A percentile compares a stretch with the other conserved stretches of the same genome.
These are phyloP conservation scores for Saccharomycopsis hybrid DNA, from an alignment of 1,139 yeast genomes.

Conservation along the genomic window DNA sequence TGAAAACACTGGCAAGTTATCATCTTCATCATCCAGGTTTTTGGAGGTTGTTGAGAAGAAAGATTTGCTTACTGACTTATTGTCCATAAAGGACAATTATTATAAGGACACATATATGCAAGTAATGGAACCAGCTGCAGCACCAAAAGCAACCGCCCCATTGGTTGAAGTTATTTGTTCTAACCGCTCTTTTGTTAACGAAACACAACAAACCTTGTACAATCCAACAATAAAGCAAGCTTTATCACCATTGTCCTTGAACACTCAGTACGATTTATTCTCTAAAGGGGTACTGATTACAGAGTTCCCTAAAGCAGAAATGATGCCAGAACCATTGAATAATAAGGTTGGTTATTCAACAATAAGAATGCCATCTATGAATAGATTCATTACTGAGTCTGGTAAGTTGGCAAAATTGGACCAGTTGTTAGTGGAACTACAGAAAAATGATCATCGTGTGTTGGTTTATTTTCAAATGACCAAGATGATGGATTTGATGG, in stretches of 20 bases:
- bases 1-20: neutral
- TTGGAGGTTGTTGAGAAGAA: neutral
- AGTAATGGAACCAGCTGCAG: constrained; percentile 52
- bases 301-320: constrained; percentile 63
- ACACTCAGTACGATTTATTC: constrained; percentile 51
- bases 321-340: constrained; percentile 61
- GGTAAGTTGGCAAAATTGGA: neutral
- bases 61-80: constrained; percentile 28
- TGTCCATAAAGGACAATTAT: constrained; percentile 39
- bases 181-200: constrained; percentile 43
- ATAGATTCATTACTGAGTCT: constrained; percentile 65
- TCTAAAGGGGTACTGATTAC: constrained; percentile 42
- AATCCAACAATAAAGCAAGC: constrained; percentile 47
- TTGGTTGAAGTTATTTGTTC: constrained; percentile 60
- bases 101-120: constrained; percentile 58
- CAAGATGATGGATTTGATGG: constrained; percentile 98
- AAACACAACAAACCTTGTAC: constrained; percentile 43
- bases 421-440: constrained; percentile 53
- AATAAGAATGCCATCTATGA: constrained; percentile 93
- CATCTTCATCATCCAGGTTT: no score
- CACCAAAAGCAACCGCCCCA: constrained; percentile 70
- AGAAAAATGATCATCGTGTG: constrained; percentile 83
- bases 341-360: constrained; percentile 63
- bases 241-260: constrained; percentile 58
- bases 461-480: constrained; percentile 97